Percentiles rank a stretch among this genome's conserved stretches.
phyloP scores from a whole-genome alignment of 2,329 filamentous ascomycete species.

The Aspergillus tamarii region DNA sequence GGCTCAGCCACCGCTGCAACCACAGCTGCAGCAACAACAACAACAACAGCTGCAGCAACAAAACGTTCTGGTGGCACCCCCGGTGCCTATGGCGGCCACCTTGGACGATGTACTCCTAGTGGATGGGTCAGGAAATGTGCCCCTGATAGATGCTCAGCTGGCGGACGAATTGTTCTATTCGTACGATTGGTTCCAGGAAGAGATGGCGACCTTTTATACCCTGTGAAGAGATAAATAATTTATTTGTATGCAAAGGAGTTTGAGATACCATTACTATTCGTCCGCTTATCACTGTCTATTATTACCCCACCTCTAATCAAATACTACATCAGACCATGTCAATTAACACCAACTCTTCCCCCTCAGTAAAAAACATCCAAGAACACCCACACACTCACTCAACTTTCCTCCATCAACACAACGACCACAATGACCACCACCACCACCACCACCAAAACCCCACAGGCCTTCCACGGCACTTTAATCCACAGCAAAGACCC shows the following conservation, averaged over 20 bases:
- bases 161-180: slow-evolving; percentile 43
- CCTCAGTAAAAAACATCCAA: background rate
- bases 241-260: background rate
- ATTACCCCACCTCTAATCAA: background rate
- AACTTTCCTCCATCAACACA: slow-evolving; percentile 14
- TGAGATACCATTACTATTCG: background rate
- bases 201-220: slow-evolving; percentile 45
- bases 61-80: slow-evolving; percentile 22
- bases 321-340: too few species aligned
- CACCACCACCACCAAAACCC: slow-evolving; percentile 16
- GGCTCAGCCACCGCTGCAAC: slow-evolving; percentile 17
- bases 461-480: slow-evolving; percentile 40
- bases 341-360: background rate
- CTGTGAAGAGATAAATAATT: slow-evolving; percentile 26
- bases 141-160: slow-evolving; percentile 40
- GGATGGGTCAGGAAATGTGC: slow-evolving; percentile 33
- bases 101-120: slow-evolving; percentile 41
- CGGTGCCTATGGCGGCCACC: slow-evolving; percentile 37
- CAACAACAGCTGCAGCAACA: slow-evolving; percentile 14
- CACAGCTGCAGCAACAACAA: slow-evolving; percentile 14
- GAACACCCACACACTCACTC: background rate
- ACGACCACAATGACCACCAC: background rate
- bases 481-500: slow-evolving; percentile 34
- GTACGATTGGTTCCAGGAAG: slow-evolving; percentile 45
- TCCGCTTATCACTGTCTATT: background rate